Base-by-base conservation (phyloP, 495 filamentous ascomycete species). In the Trichoderma virens region DNA sequence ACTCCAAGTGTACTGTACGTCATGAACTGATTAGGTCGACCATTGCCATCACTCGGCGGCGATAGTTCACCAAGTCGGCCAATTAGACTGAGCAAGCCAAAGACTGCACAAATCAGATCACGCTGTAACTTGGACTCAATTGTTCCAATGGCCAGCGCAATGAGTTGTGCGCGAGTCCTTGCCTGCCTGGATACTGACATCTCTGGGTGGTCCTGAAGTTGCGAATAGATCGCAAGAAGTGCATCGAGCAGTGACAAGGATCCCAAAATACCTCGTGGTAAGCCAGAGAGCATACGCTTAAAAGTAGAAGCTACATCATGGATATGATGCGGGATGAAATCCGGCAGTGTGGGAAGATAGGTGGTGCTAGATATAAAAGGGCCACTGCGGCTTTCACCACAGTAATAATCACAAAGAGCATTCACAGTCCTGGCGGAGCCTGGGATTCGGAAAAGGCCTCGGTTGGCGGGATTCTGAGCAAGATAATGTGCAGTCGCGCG, bases 261-360 rank as follows among this genome's bases (percentile, higher is more conserved):
- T 16, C 90, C 90, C 13, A 94, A 76, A 41, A 93, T 85, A 1
- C 90, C 90, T 1, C 85, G 86, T 0, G 90, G 90, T 1, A 94
- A 73, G 5, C 87, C 88, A 8, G 83, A 78, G 18, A 94, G 73
- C 7, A 94, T 74, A 31, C 81, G 83, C 69, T 90, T 91, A 74
- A 93, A 88, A 11, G 85, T 78, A 59, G 86, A 88, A 1, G 86
- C 88, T 8, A 92, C 84, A 75, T 90, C 87, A 62, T 89, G 85
- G n/a, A 87, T 76, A 16, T 80, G 67, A 23, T 73, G 79, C 66
- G 71, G 77, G 67, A 87, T 85, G 67, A 84, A 83, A 9, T 66
- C 64, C 8, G 85, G 85, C 9, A 85, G 74, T 31, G 78, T 83
- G 5, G 82, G 80, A 60, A 79, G 79, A 45, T 81, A 74, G 41